Percentiles rank a stretch among this genome's conserved stretches.
These are phyloP conservation scores for Haplosporangium sp. DNA, from an alignment of 371 early-diverging fungal genomes.

Conservation along the genomic window DNA sequence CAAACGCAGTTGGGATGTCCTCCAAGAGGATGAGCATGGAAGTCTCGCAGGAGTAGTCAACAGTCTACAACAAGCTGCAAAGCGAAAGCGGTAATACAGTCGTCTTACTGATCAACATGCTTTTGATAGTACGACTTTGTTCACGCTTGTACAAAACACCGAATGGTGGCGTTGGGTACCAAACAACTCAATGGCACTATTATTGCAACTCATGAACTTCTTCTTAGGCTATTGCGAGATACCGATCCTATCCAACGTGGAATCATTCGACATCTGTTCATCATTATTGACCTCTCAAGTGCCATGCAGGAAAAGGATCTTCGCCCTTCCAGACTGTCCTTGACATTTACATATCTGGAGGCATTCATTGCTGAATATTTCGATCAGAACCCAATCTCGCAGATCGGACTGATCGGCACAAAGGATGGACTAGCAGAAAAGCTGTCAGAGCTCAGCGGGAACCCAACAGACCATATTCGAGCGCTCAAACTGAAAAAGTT, in stretches of 20 bases:
- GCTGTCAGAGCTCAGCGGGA: slow-evolving; percentile 84
- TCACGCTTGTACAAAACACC: neutral
- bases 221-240: slow-evolving; percentile 71
- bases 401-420: slow-evolving; percentile 89
- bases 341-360: slow-evolving; percentile 74
- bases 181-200: slow-evolving; percentile 6
- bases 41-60: slow-evolving; percentile 82
- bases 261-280: slow-evolving; percentile 89
- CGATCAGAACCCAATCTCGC: slow-evolving; percentile 96
- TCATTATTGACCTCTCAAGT: slow-evolving; percentile 86
- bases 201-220: neutral
- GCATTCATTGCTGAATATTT: slow-evolving; percentile 89
- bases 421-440: slow-evolving; percentile 91
- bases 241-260: slow-evolving; percentile 91
- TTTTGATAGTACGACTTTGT: neutral
- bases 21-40: slow-evolving; percentile 93
- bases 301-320: slow-evolving; percentile 90
- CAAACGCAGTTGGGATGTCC: slow-evolving; percentile 95
- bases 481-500: slow-evolving; percentile 74
- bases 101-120: neutral
- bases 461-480: slow-evolving; percentile 78
- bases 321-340: slow-evolving; percentile 82
- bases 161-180: slow-evolving; percentile 21
- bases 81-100: slow-evolving; percentile 69
- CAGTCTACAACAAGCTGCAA: slow-evolving; percentile 79